Conservation (phyloP, 202 grass and related monocot species). For the Saccharum hybrid region DNA sequence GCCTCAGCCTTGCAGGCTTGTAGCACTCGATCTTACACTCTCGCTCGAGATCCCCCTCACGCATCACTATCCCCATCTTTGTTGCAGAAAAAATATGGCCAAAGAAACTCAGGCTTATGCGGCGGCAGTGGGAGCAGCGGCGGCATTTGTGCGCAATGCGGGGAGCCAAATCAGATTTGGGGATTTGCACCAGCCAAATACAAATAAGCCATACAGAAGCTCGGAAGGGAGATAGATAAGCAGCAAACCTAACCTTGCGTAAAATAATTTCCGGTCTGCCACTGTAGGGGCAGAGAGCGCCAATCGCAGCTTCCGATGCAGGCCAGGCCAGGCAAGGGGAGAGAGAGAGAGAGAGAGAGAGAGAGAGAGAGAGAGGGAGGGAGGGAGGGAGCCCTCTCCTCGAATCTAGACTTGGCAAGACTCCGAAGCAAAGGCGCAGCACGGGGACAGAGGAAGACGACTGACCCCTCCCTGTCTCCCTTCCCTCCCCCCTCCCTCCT, state of each 20-base stretch:
- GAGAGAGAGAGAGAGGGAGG: background rate
- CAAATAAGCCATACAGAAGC: constrained; percentile 23
- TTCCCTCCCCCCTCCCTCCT: no score
- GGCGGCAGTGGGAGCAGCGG: constrained; percentile 21
- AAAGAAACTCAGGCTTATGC: constrained; percentile 7
- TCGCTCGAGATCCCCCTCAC: constrained; percentile 34
- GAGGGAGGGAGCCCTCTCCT: background rate
- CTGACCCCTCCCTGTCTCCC: constrained; percentile 20
- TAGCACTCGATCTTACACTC: constrained; percentile 12
- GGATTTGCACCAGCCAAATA: constrained; percentile 43
- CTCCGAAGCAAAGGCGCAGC: constrained; percentile 56
- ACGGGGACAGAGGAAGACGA: constrained; percentile 52
- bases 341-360: background rate
- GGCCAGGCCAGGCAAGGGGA: background rate
- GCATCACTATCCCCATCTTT: background rate
- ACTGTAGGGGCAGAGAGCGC: constrained; percentile 34
- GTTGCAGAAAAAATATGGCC: background rate
- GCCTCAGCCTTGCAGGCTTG: background rate
- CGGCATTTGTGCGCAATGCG: constrained; percentile 43
- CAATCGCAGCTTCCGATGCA: constrained; percentile 43
- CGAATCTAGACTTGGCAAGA: constrained; percentile 57
- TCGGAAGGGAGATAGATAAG: background rate
- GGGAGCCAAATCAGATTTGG: constrained; percentile 52
- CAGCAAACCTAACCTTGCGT: constrained; percentile 43
- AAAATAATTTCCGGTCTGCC: constrained; percentile 43